Evolutionary conservation across 345 rosid species (phyloP), one percentile per base, ranked within the genome.

Genomic region (Aurinia saxatilis): DNA sequence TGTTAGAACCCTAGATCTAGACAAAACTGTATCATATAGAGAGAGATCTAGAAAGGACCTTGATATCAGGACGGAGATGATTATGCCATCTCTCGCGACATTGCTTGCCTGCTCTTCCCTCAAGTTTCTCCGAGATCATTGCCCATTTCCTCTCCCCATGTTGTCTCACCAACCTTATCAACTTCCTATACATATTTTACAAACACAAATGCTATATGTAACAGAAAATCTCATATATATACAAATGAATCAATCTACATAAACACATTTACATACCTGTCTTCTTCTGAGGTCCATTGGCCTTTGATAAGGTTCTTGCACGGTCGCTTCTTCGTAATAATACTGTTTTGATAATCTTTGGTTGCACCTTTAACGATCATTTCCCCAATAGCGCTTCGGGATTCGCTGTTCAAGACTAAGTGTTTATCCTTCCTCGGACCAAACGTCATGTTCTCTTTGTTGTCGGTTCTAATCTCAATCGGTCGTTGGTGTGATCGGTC

Each of bases 11-110:
- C 18, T 23, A 68, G 55, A 47, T 50, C 51, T 39, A 17, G 3
- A 42, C 6, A 25, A 36, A 27, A 14, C 9, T 17, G 17, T 45
- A n/a, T 65, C 13, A 17, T 18, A 47, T 10, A 46, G 13, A 13
- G 34, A 52, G 42, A 59, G 40, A 44, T 27, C 35, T 11, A 42
- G 49, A 84, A 66, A 84, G 82, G 63, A 85, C 99, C 95, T 85
- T 92, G 60, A 92, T 89, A 75, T 92, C 83, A 16, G 98, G 97
- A 13, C 96, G 82, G 61, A 92, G 74, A 82, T 92, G 97, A 67
- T 92, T 92, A 77, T 92, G 97, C 99, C 99, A 92, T 76, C 98
- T 80, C 72, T 92, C 98, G 3, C 97, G 86, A 65, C 99, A 92
- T 71, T 90, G 99, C 71, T 92, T 92, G 31, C 99, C 99, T 7